These are phyloP conservation scores for Petunia secreta DNA, from an alignment of 257 asterid genomes.

Conservation along the genomic window DNA sequence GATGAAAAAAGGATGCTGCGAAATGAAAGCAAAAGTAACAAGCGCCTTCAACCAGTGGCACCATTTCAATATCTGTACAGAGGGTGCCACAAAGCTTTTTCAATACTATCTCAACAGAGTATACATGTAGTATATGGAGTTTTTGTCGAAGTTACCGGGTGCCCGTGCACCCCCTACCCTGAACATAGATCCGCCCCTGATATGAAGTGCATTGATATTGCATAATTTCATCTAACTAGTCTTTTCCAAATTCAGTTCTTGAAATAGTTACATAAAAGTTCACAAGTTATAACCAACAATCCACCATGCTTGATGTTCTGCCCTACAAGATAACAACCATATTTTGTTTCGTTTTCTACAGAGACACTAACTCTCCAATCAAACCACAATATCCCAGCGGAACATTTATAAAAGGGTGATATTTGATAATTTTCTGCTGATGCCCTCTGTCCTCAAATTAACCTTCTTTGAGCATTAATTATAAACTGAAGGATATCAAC, in stretches of 20 bases:
- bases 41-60: too few species aligned
- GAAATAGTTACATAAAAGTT: not conserved
- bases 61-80: too few species aligned
- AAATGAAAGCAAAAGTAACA: too few species aligned
- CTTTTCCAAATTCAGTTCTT: not conserved
- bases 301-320: not conserved
- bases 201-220: not conserved
- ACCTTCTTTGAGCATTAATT: not conserved
- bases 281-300: not conserved
- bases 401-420: not conserved
- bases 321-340: not conserved
- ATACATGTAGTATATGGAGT: too few species aligned
- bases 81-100: too few species aligned
- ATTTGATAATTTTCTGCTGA: not conserved
- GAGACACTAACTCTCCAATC: not conserved
- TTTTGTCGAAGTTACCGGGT: too few species aligned
- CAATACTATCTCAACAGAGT: too few species aligned
- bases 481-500: not conserved
- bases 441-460: not conserved
- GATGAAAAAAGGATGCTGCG: too few species aligned
- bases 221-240: not conserved
- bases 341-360: not conserved
- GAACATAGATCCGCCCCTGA: too few species aligned
- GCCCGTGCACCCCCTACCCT: too few species aligned
- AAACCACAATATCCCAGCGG: not conserved